A percentile compares a stretch with the other conserved stretches of the same genome.
These are phyloP conservation scores for Colletotrichum lini DNA, from an alignment of 2,329 filamentous ascomycete genomes.

Conservation along the genomic window DNA sequence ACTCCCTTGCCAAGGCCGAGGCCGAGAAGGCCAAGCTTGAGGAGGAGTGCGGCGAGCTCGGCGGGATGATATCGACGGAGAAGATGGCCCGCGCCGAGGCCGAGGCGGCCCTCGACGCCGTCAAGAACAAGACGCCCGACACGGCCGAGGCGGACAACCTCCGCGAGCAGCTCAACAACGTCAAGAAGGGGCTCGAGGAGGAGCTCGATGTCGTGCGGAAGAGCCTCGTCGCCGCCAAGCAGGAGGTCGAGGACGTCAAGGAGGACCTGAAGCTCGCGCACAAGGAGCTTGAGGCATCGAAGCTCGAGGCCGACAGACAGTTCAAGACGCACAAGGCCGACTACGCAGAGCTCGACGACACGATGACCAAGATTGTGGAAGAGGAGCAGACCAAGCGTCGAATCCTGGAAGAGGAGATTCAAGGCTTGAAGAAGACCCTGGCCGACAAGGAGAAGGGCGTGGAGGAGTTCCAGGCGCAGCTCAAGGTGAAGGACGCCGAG, in stretches of 20 bases:
- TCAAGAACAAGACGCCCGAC: slow-evolving; percentile 68
- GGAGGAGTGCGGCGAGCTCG: slow-evolving; percentile 64
- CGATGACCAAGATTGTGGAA: slow-evolving; percentile 72
- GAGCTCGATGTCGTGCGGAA: slow-evolving; percentile 54
- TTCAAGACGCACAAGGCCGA: slow-evolving; percentile 71
- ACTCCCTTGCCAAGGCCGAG: slow-evolving; percentile 50
- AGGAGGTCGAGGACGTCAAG: slow-evolving; percentile 49
- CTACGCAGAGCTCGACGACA: slow-evolving; percentile 75
- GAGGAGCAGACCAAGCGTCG: slow-evolving; percentile 70
- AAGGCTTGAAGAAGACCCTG: slow-evolving; percentile 61
- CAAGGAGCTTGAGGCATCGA: slow-evolving; percentile 68
- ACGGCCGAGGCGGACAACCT: slow-evolving; percentile 68
- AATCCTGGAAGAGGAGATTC: slow-evolving; percentile 65
- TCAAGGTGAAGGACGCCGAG: slow-evolving; percentile 76
- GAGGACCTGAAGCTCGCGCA: slow-evolving; percentile 63
- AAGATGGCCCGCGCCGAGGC: slow-evolving; percentile 74
- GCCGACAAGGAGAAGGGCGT: slow-evolving; percentile 64
- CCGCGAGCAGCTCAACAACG: slow-evolving; percentile 62
- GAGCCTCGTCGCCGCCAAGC: slow-evolving; percentile 55
- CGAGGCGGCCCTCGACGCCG: slow-evolving; percentile 72
- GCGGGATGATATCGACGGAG: slow-evolving; percentile 68
- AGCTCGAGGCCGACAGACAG: slow-evolving; percentile 65
- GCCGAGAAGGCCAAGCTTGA: slow-evolving; percentile 60
- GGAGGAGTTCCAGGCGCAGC: slow-evolving; percentile 66
- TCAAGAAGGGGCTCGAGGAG: slow-evolving; percentile 64